phyloP scores from a whole-genome alignment of 1,139 yeast genomes.

The Yamadazyma triangularis region DNA sequence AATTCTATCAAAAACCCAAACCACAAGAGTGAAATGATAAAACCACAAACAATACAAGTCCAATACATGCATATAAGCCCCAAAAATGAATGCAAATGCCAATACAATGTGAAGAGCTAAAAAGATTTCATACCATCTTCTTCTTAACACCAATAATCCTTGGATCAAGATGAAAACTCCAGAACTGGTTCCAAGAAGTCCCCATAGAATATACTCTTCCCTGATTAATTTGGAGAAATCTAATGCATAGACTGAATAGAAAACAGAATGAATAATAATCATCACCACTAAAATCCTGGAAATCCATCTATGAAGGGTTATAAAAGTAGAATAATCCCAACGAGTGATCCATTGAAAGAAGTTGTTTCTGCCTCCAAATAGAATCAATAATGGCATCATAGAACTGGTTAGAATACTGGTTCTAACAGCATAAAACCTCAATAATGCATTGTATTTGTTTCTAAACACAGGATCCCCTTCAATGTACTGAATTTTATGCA shows the following conservation, averaged over 20 bases:
- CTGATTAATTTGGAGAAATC: constrained; percentile 3
- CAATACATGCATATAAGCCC: constrained; percentile 57
- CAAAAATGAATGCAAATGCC: constrained; percentile 51
- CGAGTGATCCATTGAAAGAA: constrained; percentile 53
- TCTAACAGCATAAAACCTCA: constrained; percentile 47
- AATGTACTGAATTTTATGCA: constrained; percentile 16
- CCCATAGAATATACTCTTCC: constrained; percentile 46
- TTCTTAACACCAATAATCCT: constrained; percentile 51
- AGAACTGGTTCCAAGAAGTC: constrained; percentile 41
- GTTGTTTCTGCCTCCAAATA: constrained; percentile 63
- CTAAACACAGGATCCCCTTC: constrained; percentile 28
- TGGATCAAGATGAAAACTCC: constrained; percentile 38
- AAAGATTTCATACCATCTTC: constrained; percentile 60
- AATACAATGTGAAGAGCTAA: constrained; percentile 54
- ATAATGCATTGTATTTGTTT: constrained; percentile 9
- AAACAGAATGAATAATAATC: constrained; percentile 35
- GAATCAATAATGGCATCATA: constrained; percentile 46
- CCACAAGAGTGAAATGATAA: constrained; percentile 48
- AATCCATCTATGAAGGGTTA: constrained; percentile 57
- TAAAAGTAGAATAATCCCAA: constrained; percentile 56
- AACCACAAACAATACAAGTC: constrained; percentile 47
- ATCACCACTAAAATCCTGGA: constrained; percentile 44
- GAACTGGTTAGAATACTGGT: constrained; percentile 54
- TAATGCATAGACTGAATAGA: constrained; percentile 19
- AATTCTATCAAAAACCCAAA: constrained; percentile 62